A percentile compares a stretch with the other conserved stretches of the same genome.
These are phyloP conservation scores for Dactylella cylindrospora DNA, from an alignment of 2,329 filamentous ascomycete genomes.

Conservation along the genomic window DNA sequence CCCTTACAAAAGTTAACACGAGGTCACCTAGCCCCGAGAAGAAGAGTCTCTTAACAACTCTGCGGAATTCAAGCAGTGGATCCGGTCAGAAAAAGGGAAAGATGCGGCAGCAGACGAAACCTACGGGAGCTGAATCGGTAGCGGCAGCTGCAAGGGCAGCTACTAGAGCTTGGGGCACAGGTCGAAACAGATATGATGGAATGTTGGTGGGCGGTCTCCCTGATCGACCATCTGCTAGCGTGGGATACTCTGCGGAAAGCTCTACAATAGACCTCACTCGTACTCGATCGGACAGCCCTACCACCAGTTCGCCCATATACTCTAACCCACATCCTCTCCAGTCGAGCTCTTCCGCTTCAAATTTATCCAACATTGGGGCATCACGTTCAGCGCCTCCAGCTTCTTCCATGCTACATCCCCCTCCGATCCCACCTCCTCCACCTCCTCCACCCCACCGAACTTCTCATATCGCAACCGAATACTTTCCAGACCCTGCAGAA, in stretches of 20 bases:
- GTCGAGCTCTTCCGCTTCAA: slow-evolving; percentile 18
- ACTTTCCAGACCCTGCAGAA: slow-evolving; percentile 31
- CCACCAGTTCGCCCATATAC: slow-evolving; percentile 19
- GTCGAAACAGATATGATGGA: slow-evolving; percentile 10
- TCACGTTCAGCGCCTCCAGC: slow-evolving; percentile 29
- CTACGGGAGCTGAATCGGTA: slow-evolving; percentile 30
- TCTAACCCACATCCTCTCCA: slow-evolving; percentile 9
- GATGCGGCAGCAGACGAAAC: slow-evolving; percentile 19
- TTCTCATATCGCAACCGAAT: slow-evolving; percentile 11
- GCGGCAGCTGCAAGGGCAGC: slow-evolving; percentile 58
- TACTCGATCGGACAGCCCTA: slow-evolving; percentile 22
- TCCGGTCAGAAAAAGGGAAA: slow-evolving; percentile 15
- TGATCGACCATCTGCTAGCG: slow-evolving; percentile 23
- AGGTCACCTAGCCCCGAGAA: slow-evolving; percentile 46
- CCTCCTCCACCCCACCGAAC: slow-evolving; percentile 1
- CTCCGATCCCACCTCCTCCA: slow-evolving; percentile 22
- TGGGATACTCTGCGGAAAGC: slow-evolving; percentile 21
- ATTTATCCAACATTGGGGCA: slow-evolving; percentile 6
- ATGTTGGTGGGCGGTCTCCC: slow-evolving; percentile 20
- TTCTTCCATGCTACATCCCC: slow-evolving; percentile 15
- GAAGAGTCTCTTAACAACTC: slow-evolving; percentile 46
- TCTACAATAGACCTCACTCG: slow-evolving; percentile 27
- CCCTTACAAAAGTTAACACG: slow-evolving; percentile 9
- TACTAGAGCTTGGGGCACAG: slow-evolving; percentile 62
- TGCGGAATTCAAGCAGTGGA: slow-evolving; percentile 43